Evolutionary conservation across 257 asterid species (phyloP).

Genomic region (Marsdenia floribunda): DNA sequence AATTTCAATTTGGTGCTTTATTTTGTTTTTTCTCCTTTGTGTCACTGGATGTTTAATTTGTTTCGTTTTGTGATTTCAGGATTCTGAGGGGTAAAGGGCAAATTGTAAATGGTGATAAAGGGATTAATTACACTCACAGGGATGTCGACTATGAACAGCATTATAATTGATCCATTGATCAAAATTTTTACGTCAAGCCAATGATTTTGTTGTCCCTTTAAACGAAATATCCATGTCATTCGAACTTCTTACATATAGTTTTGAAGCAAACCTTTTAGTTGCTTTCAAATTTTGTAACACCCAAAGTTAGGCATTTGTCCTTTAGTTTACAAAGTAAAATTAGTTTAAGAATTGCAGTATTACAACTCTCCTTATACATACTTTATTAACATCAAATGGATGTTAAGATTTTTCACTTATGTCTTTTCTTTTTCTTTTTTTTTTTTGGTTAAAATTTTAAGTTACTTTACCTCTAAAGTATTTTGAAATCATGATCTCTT

Average conservation of each 20-base stretch:
- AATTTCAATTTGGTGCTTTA: neutral
- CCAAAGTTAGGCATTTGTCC: neutral
- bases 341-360: neutral
- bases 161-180: neutral
- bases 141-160: constrained; percentile 18
- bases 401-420: neutral
- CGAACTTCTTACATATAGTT: neutral
- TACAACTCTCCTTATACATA: neutral
- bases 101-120: constrained; percentile 55
- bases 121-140: constrained; percentile 48
- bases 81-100: constrained; percentile 61
- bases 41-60: neutral
- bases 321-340: neutral
- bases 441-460: too few relatives aligned
- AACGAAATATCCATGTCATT: too few relatives aligned
- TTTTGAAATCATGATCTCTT: too few relatives aligned
- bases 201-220: neutral
- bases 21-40: neutral
- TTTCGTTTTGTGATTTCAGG: constrained; percentile 25
- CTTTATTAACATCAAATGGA: neutral
- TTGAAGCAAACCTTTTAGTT: neutral
- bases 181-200: neutral
- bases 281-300: neutral
- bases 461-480: too few relatives aligned
- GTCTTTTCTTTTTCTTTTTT: too few relatives aligned